Evolutionary conservation across 768 basidiomycete species (phyloP), one percentile per base, ranked within the genome.

Genomic region (Lactarius hatsudake): DNA sequence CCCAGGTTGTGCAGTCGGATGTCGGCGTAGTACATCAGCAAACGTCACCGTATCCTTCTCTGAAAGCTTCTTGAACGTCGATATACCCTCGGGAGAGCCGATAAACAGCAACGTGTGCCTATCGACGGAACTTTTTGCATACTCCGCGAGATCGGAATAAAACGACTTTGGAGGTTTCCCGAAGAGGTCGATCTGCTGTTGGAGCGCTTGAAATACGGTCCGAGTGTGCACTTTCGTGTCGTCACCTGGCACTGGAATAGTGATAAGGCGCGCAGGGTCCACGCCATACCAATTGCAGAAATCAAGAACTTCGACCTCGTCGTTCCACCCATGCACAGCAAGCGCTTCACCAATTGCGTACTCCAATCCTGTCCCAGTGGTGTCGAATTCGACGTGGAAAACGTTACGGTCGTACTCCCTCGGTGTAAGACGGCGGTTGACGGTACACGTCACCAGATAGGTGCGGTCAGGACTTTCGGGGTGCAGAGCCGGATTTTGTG

Each of bases 251-350:
- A 91, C 81, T 26, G 94, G 90, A 68, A 98, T 87, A 32, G 90
- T 93, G 73, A 98, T 81, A 64, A 98, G 81, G 34, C 84, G 85
- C 66, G 87, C 79, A 0, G 91, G 89, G 72, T 95, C 87, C 55
- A 93, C 86, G 55, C 93, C 94, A 77, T 96, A 98, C 94, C 93
- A 96, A 17, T 77, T 71, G 75, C 95, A 95, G 78, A 99, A 98
- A 63, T 94, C 88, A 23, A 85, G 76, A 3, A 97, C 94, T 69
- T 99, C 96, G 61, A 83, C 78, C 51, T 85, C 85, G 74, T 98
- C 95, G 76, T 99, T 98, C 95, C 96, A 98, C 8, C 97, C 97
- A 75, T 99, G 95, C 53, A 98, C 83, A 54, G 96, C 97, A 48
- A 99, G 87, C 15, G 97, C 97, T 78, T 98, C 97, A 64, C 97